Conservation (phyloP, 768 basidiomycete genomes). For the Mycena olivaceomarginata region DNA sequence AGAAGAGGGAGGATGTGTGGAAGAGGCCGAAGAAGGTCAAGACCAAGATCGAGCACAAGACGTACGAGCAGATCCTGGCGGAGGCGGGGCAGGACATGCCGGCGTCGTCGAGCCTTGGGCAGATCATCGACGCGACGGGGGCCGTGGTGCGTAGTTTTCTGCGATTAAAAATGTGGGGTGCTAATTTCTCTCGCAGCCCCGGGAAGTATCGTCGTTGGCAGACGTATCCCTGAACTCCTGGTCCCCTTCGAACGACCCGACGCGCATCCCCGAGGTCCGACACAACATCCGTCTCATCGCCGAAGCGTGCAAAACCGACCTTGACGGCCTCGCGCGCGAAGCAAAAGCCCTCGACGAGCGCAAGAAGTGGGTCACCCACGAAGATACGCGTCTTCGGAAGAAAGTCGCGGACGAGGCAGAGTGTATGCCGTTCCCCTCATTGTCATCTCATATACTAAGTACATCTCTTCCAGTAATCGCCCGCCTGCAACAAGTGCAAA, state of each 20-base stretch:
- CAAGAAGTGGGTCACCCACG: conserved; percentile 81
- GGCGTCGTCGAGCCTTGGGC: conserved; percentile 77
- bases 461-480: conserved; percentile 75
- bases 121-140: conserved; percentile 96
- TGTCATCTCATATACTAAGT: conserved; percentile 8
- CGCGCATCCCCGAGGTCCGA: conserved; percentile 95
- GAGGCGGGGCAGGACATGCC: conserved; percentile 83
- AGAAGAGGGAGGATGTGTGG: conserved; percentile 88
- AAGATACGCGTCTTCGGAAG: conserved; percentile 82
- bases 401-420: conserved; percentile 87
- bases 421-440: conserved; percentile 65
- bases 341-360: conserved; percentile 89
- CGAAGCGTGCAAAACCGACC: conserved; percentile 87
- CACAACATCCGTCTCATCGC: conserved; percentile 95
- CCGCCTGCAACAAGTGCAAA: conserved; percentile 85
- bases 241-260: conserved; percentile 92
- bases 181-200: conserved; percentile 69
- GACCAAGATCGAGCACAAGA: conserved; percentile 93
- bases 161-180: neutral
- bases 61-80: conserved; percentile 96
- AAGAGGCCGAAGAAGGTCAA: conserved; percentile 91
- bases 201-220: conserved; percentile 91
- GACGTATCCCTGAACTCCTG: conserved; percentile 86
- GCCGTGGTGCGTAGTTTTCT: conserved; percentile 79
- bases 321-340: conserved; percentile 93